Evolutionary conservation across 805 yeast genomes (phyloP).

Genomic region (Cyberlindnera suaveolens): DNA sequence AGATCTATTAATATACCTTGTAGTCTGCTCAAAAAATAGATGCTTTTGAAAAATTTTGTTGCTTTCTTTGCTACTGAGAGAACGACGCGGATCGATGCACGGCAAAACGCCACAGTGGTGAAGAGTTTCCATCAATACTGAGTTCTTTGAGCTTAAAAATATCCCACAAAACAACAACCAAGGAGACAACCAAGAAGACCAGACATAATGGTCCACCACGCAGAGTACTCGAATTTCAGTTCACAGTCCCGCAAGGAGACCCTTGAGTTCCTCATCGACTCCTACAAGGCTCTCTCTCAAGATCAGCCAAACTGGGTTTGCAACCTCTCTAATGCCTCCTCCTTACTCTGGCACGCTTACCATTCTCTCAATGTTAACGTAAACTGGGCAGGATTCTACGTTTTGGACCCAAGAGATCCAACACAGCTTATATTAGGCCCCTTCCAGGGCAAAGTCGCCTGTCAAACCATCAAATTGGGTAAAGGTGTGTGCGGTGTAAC

Average conservation of each 20-base stretch:
- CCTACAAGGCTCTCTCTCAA: constrained; percentile 58
- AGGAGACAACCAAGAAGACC: not conserved
- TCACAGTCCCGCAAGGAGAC: constrained; percentile 40
- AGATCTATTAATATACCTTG: too few species aligned
- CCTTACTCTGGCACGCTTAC: constrained; percentile 85
- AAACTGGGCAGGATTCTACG: constrained; percentile 94
- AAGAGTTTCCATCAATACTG: too few species aligned
- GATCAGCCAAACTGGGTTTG: constrained; percentile 82
- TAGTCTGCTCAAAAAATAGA: too few species aligned
- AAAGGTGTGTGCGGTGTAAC: constrained; percentile 92
- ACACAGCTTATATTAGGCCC: constrained; percentile 74
- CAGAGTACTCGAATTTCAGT: constrained; percentile 60
- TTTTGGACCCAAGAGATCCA: constrained; percentile 29
- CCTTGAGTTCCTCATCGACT: constrained; percentile 48
- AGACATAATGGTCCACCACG: constrained; percentile 44
- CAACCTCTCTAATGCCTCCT: constrained; percentile 79
- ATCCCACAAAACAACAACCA: not conserved
- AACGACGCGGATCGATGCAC: too few species aligned
- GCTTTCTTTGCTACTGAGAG: too few species aligned
- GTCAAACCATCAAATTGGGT: constrained; percentile 75
- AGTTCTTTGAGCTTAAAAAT: too few species aligned
- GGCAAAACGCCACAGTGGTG: too few species aligned
- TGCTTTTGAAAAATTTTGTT: too few species aligned
- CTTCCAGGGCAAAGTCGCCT: constrained; percentile 94
- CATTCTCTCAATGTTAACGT: constrained; percentile 50